Conservation (phyloP, 306 rosid genomes). For the Luffa aegyptiaca region DNA sequence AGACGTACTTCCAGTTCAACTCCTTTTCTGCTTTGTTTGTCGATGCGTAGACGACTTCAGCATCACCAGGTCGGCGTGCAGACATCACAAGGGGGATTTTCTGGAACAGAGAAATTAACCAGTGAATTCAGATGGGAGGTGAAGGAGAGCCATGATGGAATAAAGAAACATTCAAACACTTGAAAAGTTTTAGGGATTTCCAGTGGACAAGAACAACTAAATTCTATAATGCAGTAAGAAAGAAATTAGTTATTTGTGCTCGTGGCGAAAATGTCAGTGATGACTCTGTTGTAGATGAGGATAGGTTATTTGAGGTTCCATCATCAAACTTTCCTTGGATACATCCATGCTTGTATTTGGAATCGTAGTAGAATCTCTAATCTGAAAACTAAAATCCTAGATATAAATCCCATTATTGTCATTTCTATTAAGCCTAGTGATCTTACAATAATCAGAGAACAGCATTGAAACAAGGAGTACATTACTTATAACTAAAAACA, state of each 20-base stretch:
- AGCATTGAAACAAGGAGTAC: neutral
- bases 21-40: slow-evolving; percentile 79
- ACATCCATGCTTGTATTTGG: neutral
- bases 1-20: slow-evolving; percentile 90
- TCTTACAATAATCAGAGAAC: neutral
- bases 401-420: neutral
- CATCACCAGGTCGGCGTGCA: slow-evolving; percentile 89
- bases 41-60: slow-evolving; percentile 83
- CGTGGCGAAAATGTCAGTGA: neutral
- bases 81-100: slow-evolving; percentile 72
- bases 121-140: neutral
- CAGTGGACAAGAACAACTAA: neutral
- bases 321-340: neutral
- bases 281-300: neutral
- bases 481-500: neutral
- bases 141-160: neutral
- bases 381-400: neutral
- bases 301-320: neutral
- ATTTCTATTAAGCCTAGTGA: neutral
- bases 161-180: neutral
- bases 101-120: slow-evolving; percentile 27
- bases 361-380: neutral
- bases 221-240: neutral
- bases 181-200: neutral
- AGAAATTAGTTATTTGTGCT: neutral